Conservation (phyloP, 2,329 filamentous ascomycete genomes). For the Cryoendolithus antarcticus region DNA sequence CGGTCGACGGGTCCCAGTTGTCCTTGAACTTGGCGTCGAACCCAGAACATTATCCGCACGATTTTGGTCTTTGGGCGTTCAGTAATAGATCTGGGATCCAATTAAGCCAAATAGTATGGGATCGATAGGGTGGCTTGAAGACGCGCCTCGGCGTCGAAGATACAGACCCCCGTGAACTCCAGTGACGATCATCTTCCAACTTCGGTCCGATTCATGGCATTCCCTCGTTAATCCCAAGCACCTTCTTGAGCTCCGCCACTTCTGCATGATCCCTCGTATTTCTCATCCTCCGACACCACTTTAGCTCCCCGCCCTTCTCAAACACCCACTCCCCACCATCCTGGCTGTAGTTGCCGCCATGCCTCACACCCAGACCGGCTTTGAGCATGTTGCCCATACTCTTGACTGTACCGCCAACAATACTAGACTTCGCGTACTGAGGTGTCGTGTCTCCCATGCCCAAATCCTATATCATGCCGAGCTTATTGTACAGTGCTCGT, state of each 20-base stretch:
- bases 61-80: no score
- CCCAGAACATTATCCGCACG: no score
- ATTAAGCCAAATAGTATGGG: no score
- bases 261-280: constrained; percentile 24
- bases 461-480: constrained; percentile 20
- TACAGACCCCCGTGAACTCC: no score
- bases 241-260: constrained; percentile 19
- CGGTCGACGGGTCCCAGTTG: no score
- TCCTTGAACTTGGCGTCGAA: no score
- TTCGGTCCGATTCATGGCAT: no score
- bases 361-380: constrained; percentile 11
- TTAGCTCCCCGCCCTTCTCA: constrained; percentile 18
- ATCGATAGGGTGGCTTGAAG: no score
- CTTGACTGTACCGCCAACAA: constrained; percentile 10
- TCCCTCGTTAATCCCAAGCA: constrained; percentile 13
- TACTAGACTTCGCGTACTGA: constrained; percentile 15
- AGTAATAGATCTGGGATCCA: no score
- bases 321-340: constrained; percentile 29
- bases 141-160: no score
- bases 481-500: constrained; percentile 18
- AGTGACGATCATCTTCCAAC: no score
- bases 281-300: constrained; percentile 25
- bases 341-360: constrained; percentile 19
- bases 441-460: constrained; percentile 15
- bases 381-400: constrained; percentile 14